phyloP scores from a whole-genome alignment of 2,329 filamentous ascomycete species.

The Fusarium sp. region DNA sequence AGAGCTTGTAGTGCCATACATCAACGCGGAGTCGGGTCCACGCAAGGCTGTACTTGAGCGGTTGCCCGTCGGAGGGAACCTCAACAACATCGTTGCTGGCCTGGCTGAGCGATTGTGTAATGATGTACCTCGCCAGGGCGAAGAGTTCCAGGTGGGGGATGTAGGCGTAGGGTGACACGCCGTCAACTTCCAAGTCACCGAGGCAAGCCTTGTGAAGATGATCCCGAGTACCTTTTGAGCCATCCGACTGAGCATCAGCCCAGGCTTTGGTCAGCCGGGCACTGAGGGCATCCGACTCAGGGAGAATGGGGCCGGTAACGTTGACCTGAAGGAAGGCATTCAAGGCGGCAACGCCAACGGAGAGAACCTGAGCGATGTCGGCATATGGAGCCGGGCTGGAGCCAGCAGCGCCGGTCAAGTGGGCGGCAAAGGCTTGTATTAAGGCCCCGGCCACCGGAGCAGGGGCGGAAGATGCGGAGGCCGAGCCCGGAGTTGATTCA shows the following conservation, averaged over 20 bases:
- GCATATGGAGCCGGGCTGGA: background rate
- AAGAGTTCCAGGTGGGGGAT: conserved; percentile 89
- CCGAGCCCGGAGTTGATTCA: conserved; percentile 29
- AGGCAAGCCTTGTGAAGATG: conserved; percentile 69
- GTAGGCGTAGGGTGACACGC: conserved; percentile 85
- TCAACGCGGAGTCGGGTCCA: conserved; percentile 80
- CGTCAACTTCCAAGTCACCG: conserved; percentile 80
- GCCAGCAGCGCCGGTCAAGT: conserved; percentile 14
- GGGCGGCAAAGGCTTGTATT: conserved; percentile 34
- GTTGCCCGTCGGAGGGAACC: conserved; percentile 41
- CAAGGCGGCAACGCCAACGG: conserved; percentile 58
- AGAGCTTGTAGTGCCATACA: conserved; percentile 74
- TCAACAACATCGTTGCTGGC: conserved; percentile 41
- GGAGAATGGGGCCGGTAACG: conserved; percentile 86
- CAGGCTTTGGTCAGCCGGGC: conserved; percentile 56
- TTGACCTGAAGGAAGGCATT: conserved; percentile 87
- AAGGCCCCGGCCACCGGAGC: conserved; percentile 36
- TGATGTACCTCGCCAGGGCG: conserved; percentile 72
- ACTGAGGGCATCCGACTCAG: conserved; percentile 47
- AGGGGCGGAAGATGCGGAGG: conserved; percentile 35
- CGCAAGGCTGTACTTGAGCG: conserved; percentile 59
- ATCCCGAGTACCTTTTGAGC: conserved; percentile 43
- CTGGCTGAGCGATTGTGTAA: conserved; percentile 47
- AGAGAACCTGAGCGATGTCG: conserved; percentile 33
- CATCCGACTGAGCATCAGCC: conserved; percentile 21